Evolutionary conservation across 768 basidiomycete genomes (phyloP).

Genomic region (Mycena vitilis): DNA sequence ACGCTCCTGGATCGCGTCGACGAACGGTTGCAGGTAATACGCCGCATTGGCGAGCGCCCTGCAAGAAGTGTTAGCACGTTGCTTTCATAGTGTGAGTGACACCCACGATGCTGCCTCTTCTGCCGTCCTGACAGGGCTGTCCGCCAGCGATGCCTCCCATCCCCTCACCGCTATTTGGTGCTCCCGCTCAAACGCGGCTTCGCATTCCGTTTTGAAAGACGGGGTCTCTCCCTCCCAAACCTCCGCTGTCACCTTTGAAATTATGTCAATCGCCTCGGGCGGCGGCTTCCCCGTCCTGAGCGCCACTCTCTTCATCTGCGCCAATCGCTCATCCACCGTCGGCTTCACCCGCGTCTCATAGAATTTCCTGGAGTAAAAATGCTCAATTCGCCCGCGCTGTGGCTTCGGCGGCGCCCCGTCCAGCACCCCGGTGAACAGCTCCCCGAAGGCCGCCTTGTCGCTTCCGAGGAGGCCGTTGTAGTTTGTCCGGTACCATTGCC

Average conservation of each 20-base stretch:
- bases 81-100: too few species aligned
- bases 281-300: too few species aligned
- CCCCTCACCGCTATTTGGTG: not conserved
- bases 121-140: constrained; percentile 3
- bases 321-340: not conserved
- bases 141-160: constrained; percentile 11
- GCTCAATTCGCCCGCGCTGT: not conserved
- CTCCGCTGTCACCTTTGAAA: not conserved
- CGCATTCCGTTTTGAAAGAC: not conserved
- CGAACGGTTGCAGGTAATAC: constrained; percentile 5
- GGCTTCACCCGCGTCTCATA: not conserved
- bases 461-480: not conserved
- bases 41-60: constrained; percentile 11
- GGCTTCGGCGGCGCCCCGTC: constrained; percentile 6
- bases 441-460: not conserved
- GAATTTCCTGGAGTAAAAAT: constrained; percentile 10
- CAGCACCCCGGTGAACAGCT: constrained; percentile 1
- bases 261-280: not conserved
- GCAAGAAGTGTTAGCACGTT: too few species aligned
- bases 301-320: not conserved
- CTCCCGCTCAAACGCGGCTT: not conserved
- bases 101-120: too few species aligned
- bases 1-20: constrained; percentile 10
- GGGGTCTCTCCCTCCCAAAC: not conserved
- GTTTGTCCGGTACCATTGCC: not conserved